Conservation (phyloP, 2,329 filamentous ascomycete species). For the Phyllosticta capitalensis region DNA sequence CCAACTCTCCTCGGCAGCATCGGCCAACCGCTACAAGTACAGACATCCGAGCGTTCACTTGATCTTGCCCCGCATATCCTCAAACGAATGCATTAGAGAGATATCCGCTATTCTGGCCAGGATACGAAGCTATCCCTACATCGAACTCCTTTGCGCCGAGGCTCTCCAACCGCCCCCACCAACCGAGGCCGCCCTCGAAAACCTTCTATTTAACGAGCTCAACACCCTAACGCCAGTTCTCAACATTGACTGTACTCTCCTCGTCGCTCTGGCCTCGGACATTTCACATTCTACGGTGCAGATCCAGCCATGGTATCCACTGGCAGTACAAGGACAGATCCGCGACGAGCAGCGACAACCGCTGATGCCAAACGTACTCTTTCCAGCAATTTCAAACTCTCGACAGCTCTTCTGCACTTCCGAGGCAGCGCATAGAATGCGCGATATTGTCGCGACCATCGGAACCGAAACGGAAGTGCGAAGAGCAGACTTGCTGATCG, state of each 20-base stretch:
- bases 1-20: slow-evolving; percentile 49
- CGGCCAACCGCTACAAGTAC: slow-evolving; percentile 35
- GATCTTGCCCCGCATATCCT: slow-evolving; percentile 48
- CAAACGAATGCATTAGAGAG: slow-evolving; percentile 38
- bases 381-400: slow-evolving; percentile 46
- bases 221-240: slow-evolving; percentile 34
- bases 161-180: slow-evolving; percentile 15
- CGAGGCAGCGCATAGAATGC: slow-evolving; percentile 56
- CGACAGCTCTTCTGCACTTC: slow-evolving; percentile 55
- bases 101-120: slow-evolving; percentile 48
- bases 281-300: slow-evolving; percentile 50
- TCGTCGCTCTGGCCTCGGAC: slow-evolving; percentile 65
- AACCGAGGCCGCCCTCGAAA: slow-evolving; percentile 19
- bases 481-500: slow-evolving; percentile 50
- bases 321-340: slow-evolving; percentile 54
- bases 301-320: slow-evolving; percentile 46
- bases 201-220: slow-evolving; percentile 31
- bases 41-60: slow-evolving; percentile 45
- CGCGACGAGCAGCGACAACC: slow-evolving; percentile 53
- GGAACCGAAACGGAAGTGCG: slow-evolving; percentile 35
- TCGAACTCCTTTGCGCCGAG: background rate
- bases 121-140: slow-evolving; percentile 43
- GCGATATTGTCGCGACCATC: slow-evolving; percentile 29
- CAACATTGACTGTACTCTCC: slow-evolving; percentile 59
- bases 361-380: slow-evolving; percentile 51